These are phyloP conservation scores for Leccinum ochraceum DNA, from an alignment of 768 basidiomycete species.

Conservation along the genomic window DNA sequence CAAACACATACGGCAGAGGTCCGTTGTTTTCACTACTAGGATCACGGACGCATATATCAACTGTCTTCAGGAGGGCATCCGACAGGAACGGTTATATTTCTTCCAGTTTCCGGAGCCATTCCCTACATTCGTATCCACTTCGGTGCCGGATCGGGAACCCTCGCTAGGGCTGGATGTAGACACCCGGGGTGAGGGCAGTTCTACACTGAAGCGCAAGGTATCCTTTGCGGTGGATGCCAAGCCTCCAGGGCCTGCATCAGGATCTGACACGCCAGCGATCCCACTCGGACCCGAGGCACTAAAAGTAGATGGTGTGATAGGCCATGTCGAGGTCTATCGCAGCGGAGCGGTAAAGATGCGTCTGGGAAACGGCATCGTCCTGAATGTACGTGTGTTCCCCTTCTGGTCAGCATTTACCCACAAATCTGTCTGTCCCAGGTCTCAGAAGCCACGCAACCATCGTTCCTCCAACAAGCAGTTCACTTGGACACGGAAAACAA, in stretches of 20 bases:
- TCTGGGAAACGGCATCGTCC: slow-evolving; percentile 73
- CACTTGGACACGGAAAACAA: slow-evolving; percentile 63
- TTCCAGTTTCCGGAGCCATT: slow-evolving; percentile 92
- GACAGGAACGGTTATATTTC: slow-evolving; percentile 75
- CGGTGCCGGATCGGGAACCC: slow-evolving; percentile 29
- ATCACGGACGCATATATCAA: not conserved
- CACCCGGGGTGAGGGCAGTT: slow-evolving; percentile 24
- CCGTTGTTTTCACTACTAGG: slow-evolving; percentile 1
- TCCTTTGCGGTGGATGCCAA: slow-evolving; percentile 67
- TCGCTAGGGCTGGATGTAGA: slow-evolving; percentile 39
- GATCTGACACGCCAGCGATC: slow-evolving; percentile 23
- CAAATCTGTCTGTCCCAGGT: slow-evolving; percentile 49
- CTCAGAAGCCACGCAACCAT: slow-evolving; percentile 76
- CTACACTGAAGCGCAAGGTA: slow-evolving; percentile 45
- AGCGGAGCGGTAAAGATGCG: slow-evolving; percentile 89
- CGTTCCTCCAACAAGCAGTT: slow-evolving; percentile 87
- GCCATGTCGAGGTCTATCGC: slow-evolving; percentile 80
- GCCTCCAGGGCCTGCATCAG: slow-evolving; percentile 37
- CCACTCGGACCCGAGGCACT: slow-evolving; percentile 21
- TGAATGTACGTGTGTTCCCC: slow-evolving; percentile 58
- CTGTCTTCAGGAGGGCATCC: slow-evolving; percentile 44
- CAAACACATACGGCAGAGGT: slow-evolving; percentile 44
- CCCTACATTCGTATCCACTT: slow-evolving; percentile 60
- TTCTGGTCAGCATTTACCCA: not conserved
- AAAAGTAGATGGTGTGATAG: slow-evolving; percentile 73